phyloP scores from a whole-genome alignment of 2,329 filamentous ascomycete genomes.

The Phaeosphaeriaceae sp. region DNA sequence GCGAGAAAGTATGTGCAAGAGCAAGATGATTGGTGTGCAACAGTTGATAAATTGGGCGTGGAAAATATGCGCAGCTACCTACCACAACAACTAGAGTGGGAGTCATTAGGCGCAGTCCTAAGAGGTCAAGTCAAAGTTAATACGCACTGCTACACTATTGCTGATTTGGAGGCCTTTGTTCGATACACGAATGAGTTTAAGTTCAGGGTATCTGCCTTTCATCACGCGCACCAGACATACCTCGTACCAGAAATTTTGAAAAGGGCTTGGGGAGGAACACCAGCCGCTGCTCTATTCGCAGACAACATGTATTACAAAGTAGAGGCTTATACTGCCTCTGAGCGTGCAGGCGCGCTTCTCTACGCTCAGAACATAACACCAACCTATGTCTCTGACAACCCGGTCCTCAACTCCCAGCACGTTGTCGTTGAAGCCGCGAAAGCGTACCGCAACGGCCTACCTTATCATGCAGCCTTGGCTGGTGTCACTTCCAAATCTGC shows the following conservation, averaged over 20 bases:
- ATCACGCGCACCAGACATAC: constrained; percentile 72
- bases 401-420: constrained; percentile 72
- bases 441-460: constrained; percentile 51
- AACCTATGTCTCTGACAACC: constrained; percentile 74
- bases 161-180: constrained; percentile 72
- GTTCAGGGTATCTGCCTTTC: constrained; percentile 70
- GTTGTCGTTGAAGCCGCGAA: constrained; percentile 65
- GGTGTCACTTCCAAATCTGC: constrained; percentile 51
- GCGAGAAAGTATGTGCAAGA: constrained; percentile 62
- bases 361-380: constrained; percentile 69
- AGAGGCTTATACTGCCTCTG: constrained; percentile 69
- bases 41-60: constrained; percentile 59
- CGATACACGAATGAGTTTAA: constrained; percentile 75
- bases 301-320: constrained; percentile 77
- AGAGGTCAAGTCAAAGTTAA: constrained; percentile 73
- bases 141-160: constrained; percentile 73
- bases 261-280: constrained; percentile 47
- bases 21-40: constrained; percentile 72
- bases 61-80: constrained; percentile 64
- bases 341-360: constrained; percentile 70
- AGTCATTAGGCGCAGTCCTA: constrained; percentile 66
- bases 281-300: constrained; percentile 66
- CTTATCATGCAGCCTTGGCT: constrained; percentile 50
- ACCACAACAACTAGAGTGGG: constrained; percentile 68
- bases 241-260: constrained; percentile 67